phyloP scores from a whole-genome alignment of 2,329 filamentous ascomycete genomes.

The Scytalidium sp. region DNA sequence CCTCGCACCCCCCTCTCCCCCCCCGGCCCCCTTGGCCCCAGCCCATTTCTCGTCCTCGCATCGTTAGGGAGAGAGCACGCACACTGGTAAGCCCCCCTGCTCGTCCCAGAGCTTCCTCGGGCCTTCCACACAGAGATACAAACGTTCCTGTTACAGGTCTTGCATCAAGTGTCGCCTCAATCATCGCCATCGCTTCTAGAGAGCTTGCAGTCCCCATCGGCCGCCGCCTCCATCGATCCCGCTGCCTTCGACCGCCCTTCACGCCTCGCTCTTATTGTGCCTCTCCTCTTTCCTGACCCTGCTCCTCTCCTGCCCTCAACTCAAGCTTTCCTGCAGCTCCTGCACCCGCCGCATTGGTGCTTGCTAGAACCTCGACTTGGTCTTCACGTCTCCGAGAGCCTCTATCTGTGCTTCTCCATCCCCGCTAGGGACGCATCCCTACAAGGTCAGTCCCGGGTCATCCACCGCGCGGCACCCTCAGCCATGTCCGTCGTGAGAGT shows the following conservation, averaged over 20 bases:
- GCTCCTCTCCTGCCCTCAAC: background rate
- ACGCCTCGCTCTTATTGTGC: background rate
- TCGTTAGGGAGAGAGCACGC: no score
- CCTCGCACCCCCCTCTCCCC: background rate
- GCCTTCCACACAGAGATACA: conserved; percentile 22
- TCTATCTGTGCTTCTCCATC: background rate
- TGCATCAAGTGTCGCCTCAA: conserved; percentile 36
- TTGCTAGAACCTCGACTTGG: background rate
- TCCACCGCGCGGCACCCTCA: conserved; percentile 8
- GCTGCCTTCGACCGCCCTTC: background rate
- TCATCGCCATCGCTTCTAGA: no score
- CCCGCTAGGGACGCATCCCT: background rate
- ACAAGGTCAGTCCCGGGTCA: conserved; percentile 1
- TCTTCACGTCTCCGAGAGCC: background rate
- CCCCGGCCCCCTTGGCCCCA: no score
- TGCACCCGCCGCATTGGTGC: background rate
- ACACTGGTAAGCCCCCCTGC: conserved; percentile 6
- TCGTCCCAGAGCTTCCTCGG: conserved; percentile 24
- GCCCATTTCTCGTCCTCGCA: no score
- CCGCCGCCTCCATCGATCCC: conserved; percentile 2
- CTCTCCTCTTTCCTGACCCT: background rate
- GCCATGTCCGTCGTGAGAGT: conserved; percentile 2
- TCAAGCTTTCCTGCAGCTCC: conserved; percentile 2
- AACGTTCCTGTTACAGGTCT: conserved; percentile 30
- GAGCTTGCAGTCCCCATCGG: conserved; percentile 7